Evolutionary conservation across 73 alveolate genomes (phyloP), one percentile per base, ranked within the genome.

Genomic region (Symbiodinium natans): DNA sequence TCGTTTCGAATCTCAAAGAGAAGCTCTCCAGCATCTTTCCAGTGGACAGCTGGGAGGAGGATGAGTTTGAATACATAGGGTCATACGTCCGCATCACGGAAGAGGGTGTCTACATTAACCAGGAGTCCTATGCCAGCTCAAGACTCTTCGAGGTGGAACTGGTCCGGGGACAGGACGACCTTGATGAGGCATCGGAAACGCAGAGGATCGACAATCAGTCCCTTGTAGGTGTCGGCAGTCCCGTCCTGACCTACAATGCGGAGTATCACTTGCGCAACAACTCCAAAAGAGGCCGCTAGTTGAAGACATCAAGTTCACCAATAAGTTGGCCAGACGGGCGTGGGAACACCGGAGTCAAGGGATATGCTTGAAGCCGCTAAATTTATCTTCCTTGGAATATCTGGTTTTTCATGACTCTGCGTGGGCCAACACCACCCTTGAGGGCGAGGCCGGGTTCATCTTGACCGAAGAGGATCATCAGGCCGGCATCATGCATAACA

Each of bases 321-420:
- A 21, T 19, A 13, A 19, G 25, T 2, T 56, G 6, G 74, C 74
- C 5, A 9, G 31, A 19, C 15, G 39, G 39, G 92, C 92, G 11
- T 40, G 33, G 73, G 42, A 23, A 31, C 73, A 41, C 73, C 34
- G 34, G 3, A 42, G 41, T 41, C 15, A 39, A 40, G 92, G 92
- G 1, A 23, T 83, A 27, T 29, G 31, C 8, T 33, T 83, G 92
- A 1, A 41, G 21, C 34, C 15, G 40, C 29, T 83, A 8, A 41
- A 52, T 29, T 34, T 40, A 23, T 33, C n/a, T 11, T 33, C 46
- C 10, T 3, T 83, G 41, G 38, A 11, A 9, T 40, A 25, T 41
- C 74, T 40, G n/a, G 92, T 33, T 34, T 83, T 41, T 25, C 92
- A 83, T 33, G 92, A 83, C 19, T 52, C 92, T 1, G 92, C 74